Evolutionary conservation across 2,329 filamentous ascomycete genomes (phyloP).

Genomic region (Waltergamsia citrina): DNA sequence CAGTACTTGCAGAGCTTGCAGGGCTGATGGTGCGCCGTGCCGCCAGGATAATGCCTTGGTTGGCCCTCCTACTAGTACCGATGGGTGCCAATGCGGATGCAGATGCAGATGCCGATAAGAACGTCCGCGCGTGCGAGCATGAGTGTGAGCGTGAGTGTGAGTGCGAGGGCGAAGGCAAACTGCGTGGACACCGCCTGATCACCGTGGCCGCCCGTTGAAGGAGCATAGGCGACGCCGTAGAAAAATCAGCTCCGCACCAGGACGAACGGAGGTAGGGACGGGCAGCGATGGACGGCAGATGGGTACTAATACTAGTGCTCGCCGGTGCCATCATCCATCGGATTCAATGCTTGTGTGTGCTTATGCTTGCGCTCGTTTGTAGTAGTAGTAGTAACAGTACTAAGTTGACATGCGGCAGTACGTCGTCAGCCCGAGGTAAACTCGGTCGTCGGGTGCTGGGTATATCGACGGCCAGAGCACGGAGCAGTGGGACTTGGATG

Average conservation of each 20-base stretch:
- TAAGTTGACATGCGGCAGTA: too few species aligned
- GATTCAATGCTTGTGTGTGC: too few species aligned
- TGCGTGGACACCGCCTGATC: constrained; percentile 4
- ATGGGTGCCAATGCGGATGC: not conserved
- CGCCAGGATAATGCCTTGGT: not conserved
- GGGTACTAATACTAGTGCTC: not conserved
- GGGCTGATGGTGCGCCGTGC: not conserved
- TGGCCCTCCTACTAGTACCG: constrained; percentile 1
- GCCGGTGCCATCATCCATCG: too few species aligned
- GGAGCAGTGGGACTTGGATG: too few species aligned
- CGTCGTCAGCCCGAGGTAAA: not conserved
- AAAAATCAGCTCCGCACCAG: not conserved
- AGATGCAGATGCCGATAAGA: not conserved
- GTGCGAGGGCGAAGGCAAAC: not conserved
- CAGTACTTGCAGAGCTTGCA: not conserved
- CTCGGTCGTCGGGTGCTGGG: not conserved
- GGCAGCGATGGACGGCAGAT: not conserved
- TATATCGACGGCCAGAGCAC: too few species aligned
- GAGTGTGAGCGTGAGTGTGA: constrained; percentile 2
- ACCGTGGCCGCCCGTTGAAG: constrained; percentile 2
- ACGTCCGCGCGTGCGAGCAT: too few species aligned
- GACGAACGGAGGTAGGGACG: not conserved
- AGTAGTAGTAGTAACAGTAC: too few species aligned
- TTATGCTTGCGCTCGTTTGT: too few species aligned
- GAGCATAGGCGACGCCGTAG: not conserved